phyloP scores from a whole-genome alignment of 371 early-diverging fungal genomes.

The Circinella minor region DNA sequence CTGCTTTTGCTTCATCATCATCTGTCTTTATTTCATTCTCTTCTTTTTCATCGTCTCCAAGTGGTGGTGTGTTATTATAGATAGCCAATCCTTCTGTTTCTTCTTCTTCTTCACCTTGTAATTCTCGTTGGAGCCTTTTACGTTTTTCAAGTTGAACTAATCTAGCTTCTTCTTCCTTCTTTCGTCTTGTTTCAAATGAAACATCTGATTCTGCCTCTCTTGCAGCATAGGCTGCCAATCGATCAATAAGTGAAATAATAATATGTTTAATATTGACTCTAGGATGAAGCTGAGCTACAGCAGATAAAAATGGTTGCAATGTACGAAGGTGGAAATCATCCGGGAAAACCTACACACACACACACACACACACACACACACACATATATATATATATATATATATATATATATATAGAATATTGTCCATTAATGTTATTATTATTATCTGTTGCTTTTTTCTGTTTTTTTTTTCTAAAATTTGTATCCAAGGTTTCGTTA shows the following conservation, averaged over 20 bases:
- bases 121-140: constrained; percentile 30
- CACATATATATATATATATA: background rate
- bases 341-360: constrained; percentile 91
- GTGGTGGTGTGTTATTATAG: background rate
- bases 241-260: constrained; percentile 91
- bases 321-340: constrained; percentile 96
- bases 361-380: no score
- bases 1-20: constrained; percentile 17
- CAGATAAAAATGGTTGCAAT: constrained; percentile 85
- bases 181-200: constrained; percentile 16
- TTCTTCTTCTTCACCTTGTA: constrained; percentile 20
- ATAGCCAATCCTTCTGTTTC: constrained; percentile 21
- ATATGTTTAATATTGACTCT: constrained; percentile 94
- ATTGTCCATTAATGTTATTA: no score
- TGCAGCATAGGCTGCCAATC: constrained; percentile 60
- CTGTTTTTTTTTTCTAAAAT: background rate
- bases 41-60: constrained; percentile 15
- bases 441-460: background rate
- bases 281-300: constrained; percentile 88
- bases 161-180: constrained; percentile 15
- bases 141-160: constrained; percentile 32
- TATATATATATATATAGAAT: no score
- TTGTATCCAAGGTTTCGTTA: background rate
- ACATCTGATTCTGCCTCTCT: constrained; percentile 35
- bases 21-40: constrained; percentile 11